Evolutionary conservation across 176 grass and related monocot species (phyloP).

Genomic region (Zizania latifolia): DNA sequence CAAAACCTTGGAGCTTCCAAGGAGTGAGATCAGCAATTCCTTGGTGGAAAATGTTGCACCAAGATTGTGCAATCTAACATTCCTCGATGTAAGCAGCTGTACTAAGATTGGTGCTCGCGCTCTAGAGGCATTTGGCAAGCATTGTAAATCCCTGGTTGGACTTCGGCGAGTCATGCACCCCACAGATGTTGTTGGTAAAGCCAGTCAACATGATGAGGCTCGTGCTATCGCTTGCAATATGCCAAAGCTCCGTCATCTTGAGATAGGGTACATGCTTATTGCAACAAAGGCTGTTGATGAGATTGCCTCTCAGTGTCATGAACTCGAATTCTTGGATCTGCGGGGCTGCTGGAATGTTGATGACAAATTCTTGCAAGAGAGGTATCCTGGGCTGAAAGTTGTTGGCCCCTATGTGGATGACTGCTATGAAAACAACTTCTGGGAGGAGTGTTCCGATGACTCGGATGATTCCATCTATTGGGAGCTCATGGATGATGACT

Average conservation of each 20-base stretch:
- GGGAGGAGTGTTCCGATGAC: constrained; percentile 88
- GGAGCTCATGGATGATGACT: constrained; percentile 66
- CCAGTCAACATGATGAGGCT: constrained; percentile 84
- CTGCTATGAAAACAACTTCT: constrained; percentile 71
- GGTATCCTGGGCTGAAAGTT: constrained; percentile 47
- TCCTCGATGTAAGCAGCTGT: constrained; percentile 87
- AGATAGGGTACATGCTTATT: constrained; percentile 74
- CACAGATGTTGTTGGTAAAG: constrained; percentile 57
- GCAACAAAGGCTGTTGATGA: constrained; percentile 50
- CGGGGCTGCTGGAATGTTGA: constrained; percentile 94
- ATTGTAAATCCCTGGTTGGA: constrained; percentile 63
- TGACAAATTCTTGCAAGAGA: constrained; percentile 54
- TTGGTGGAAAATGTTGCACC: constrained; percentile 68
- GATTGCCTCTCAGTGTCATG: constrained; percentile 63
- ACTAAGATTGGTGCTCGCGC: constrained; percentile 67
- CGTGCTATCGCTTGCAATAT: constrained; percentile 69
- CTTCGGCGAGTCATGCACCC: constrained; percentile 87
- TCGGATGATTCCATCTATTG: constrained; percentile 76
- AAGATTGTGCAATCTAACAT: constrained; percentile 55
- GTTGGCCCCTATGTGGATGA: constrained; percentile 70
- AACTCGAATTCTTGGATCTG: constrained; percentile 77
- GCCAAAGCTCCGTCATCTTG: constrained; percentile 78
- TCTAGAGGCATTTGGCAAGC: constrained; percentile 73
- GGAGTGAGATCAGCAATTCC: constrained; percentile 82
- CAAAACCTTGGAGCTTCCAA: constrained; percentile 70